phyloP scores from a whole-genome alignment of 2,329 filamentous ascomycete species.

The Zopfia rhizophila region DNA sequence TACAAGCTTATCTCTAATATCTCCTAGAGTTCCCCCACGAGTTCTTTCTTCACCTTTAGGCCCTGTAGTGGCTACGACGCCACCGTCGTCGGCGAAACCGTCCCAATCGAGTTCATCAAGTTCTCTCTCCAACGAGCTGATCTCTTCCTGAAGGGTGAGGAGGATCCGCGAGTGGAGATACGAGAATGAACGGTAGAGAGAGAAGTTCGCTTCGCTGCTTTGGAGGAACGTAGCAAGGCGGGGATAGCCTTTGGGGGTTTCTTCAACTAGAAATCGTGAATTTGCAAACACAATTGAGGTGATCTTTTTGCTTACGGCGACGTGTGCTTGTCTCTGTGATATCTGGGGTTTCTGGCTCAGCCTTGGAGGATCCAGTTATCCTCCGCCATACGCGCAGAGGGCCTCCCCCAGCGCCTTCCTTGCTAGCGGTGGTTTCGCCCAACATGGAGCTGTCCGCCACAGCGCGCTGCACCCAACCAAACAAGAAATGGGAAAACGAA shows the following conservation, averaged over 20 bases:
- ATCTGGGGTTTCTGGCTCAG: constrained; percentile 7
- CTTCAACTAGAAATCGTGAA: no score
- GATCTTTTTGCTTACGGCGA: not conserved
- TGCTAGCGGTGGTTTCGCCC: no score
- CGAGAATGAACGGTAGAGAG: constrained; percentile 35
- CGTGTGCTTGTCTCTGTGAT: constrained; percentile 3
- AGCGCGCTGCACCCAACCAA: no score
- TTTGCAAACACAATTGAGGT: constrained; percentile 3
- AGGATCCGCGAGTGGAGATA: constrained; percentile 36
- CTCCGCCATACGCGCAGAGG: no score
- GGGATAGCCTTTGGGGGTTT: constrained; percentile 33
- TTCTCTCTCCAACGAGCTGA: constrained; percentile 30
- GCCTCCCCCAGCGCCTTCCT: no score
- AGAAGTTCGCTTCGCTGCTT: constrained; percentile 34
- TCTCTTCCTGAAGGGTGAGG: constrained; percentile 30
- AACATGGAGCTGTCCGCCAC: no score
- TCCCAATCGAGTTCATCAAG: constrained; percentile 16
- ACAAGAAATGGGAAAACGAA: no score
- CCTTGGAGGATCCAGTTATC: no score
- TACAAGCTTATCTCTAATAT: constrained; percentile 4
- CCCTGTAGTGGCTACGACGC: not conserved
- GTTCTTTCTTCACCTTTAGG: no score
- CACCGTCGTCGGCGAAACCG: constrained; percentile 1
- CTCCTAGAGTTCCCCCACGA: not conserved
- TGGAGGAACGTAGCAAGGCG: constrained; percentile 32